Percentiles rank a stretch among this genome's conserved stretches.
These are phyloP conservation scores for Paramyrothecium sp. DNA, from an alignment of 2,329 filamentous ascomycete species.

Conservation along the genomic window DNA sequence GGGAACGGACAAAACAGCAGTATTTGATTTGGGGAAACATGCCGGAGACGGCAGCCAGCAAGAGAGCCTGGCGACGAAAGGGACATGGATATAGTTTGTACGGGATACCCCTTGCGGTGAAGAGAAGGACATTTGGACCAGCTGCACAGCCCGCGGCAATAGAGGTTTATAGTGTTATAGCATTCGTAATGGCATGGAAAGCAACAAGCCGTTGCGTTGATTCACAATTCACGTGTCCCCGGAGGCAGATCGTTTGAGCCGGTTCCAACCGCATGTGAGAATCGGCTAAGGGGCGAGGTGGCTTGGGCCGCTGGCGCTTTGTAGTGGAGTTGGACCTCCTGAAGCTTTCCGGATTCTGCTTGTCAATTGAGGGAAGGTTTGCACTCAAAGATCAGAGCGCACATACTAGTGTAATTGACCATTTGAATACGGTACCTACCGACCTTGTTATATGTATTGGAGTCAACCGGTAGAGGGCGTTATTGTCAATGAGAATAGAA, in stretches of 20 bases:
- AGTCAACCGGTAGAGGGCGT: too few species aligned
- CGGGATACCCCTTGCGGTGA: not conserved
- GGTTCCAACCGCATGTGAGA: too few species aligned
- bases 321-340: not conserved
- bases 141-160: not conserved
- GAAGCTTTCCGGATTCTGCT: not conserved
- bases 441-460: too few species aligned
- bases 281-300: not conserved
- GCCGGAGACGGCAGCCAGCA: not conserved
- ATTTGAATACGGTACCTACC: not conserved
- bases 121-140: not conserved
- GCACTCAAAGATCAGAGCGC: not conserved
- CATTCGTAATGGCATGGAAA: not conserved
- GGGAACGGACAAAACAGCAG: not conserved
- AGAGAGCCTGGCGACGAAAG: not conserved
- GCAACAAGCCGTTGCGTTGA: not conserved
- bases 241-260: too few species aligned
- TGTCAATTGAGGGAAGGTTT: not conserved
- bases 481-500: not conserved
- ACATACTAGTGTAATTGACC: not conserved
- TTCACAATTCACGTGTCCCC: too few species aligned
- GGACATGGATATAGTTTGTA: not conserved
- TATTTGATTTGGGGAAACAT: not conserved
- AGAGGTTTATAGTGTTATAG: not conserved
- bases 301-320: not conserved